Evolutionary conservation across 768 basidiomycete genomes (phyloP).

Genomic region (Megacollybia marginata): DNA sequence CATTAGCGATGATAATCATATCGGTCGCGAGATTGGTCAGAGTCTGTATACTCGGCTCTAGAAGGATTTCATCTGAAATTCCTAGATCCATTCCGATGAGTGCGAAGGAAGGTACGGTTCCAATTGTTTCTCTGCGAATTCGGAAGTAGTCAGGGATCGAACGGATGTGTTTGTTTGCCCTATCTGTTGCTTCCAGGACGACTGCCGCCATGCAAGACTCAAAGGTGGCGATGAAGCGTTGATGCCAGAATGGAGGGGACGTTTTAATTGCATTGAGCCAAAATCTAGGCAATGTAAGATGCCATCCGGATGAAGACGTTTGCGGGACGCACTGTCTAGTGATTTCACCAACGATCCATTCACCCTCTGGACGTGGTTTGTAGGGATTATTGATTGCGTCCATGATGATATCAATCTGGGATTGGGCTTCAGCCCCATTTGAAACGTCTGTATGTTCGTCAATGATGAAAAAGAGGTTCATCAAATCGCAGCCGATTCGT

Average conservation of each 20-base stretch:
- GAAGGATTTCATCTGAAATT: slow-evolving; percentile 24
- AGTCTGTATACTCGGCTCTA: slow-evolving; percentile 16
- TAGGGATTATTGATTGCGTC: slow-evolving; percentile 22
- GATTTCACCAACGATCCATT: slow-evolving; percentile 23
- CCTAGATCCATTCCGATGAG: slow-evolving; percentile 21
- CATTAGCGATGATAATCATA: slow-evolving; percentile 21
- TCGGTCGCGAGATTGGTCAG: slow-evolving; percentile 14
- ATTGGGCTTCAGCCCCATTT: slow-evolving; percentile 11
- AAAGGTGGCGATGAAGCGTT: slow-evolving; percentile 24
- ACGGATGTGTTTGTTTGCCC: slow-evolving; percentile 13
- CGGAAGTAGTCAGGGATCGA: slow-evolving; percentile 22
- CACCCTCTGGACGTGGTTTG: slow-evolving; percentile 16
- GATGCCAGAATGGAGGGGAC: slow-evolving; percentile 8
- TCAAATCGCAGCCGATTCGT: slow-evolving; percentile 24
- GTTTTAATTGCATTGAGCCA: slow-evolving; percentile 14
- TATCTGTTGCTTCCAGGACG: slow-evolving; percentile 23
- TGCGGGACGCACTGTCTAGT: slow-evolving; percentile 19
- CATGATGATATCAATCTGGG: slow-evolving; percentile 15
- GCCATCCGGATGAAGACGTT: too few species aligned
- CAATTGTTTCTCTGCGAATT: slow-evolving; percentile 23
- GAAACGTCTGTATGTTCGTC: slow-evolving; percentile 26
- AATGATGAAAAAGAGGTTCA: slow-evolving; percentile 26
- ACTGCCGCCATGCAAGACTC: slow-evolving; percentile 21
- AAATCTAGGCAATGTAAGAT: slow-evolving; percentile 9
- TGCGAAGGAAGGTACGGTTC: slow-evolving; percentile 20